Base-by-base conservation (phyloP, 805 yeast species). In the Middelhovenomyces tepae region DNA sequence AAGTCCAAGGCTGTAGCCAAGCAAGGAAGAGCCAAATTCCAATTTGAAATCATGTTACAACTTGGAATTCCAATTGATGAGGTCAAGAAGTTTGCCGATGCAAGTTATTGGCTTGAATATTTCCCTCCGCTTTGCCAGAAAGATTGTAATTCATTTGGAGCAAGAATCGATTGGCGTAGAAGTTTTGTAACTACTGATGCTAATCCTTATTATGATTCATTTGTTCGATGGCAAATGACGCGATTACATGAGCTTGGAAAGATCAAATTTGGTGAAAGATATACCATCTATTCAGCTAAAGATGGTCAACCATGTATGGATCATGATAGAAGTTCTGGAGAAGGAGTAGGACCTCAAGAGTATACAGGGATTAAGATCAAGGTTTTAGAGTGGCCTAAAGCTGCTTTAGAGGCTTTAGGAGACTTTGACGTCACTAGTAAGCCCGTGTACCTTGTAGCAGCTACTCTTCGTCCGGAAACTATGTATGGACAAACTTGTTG, bases 301-400 rank as follows among this genome's bases (percentile, higher is more conserved):
- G 98, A 91, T 62, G 96, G 96, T 45, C 98, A 91, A 69, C 93
- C 98, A 24, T 91, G 98, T 70, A 87, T 91, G 89, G 98, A 91
- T 62, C 98, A 91, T 61, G 98, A 91, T 63, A 79, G 98, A 70
- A 81, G 73, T 60, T 74, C 89, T 31, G 98, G 98, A 57, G 98
- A 91, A 66, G 97, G 93, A 60, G 91, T 91, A 27, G 72, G 78
- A 46, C 96, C 98, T 26, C 97, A 91, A 64, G 98, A 91, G 61
- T 91, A 91, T 61, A 76, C 84, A 21, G 96, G 87, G 48, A 75
- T 91, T 56, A 91, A 91, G 71, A 89, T 91, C 52, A 65, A 73
- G 57, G 69, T 79, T 29, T 59, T 67, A 17, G 79, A 76, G 45
- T 73, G 73, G 55, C 65, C 78, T 29, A 67, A 58, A 31, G 79